A percentile compares a stretch with the other conserved stretches of the same genome.
Evolutionary conservation across 1,139 yeast species (phyloP).

Genomic region (Pneumocystis wakefieldiae): DNA sequence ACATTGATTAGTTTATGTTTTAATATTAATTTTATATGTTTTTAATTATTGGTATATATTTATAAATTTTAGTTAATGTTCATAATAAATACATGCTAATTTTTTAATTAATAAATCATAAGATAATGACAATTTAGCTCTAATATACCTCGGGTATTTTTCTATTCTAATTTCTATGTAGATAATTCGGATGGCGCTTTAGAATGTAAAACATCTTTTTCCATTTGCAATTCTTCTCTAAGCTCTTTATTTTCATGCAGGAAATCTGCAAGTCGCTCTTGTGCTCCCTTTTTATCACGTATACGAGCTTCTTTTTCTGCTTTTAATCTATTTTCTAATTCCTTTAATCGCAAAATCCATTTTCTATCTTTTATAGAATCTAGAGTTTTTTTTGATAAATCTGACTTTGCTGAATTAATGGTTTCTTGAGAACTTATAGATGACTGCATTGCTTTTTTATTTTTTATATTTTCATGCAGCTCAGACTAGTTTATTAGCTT

Average conservation of each 20-base stretch:
- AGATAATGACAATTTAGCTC: not conserved
- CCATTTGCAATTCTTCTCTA: not conserved
- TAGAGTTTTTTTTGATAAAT: not conserved
- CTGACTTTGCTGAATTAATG: not conserved
- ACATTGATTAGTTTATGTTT: not conserved
- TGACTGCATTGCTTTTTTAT: not conserved
- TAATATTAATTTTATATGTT: not conserved
- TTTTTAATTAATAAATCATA: not conserved
- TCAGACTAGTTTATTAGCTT: not conserved
- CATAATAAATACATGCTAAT: not conserved
- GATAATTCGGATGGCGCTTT: not conserved
- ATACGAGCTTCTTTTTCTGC: conserved; percentile 17
- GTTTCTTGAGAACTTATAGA: not conserved
- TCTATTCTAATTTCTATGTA: not conserved
- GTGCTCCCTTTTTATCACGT: conserved; percentile 16
- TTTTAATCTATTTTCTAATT: conserved; percentile 15
- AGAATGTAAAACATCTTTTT: not conserved
- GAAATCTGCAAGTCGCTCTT: conserved; percentile 14
- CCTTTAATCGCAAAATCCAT: conserved; percentile 14
- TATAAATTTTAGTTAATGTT: not conserved
- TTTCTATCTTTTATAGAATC: conserved; percentile 5
- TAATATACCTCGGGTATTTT: not conserved
- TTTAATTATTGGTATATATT: not conserved
- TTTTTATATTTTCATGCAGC: not conserved
- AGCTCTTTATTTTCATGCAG: conserved; percentile 11